phyloP scores from a whole-genome alignment of 768 basidiomycete genomes.

The Butyriboletus loyo region DNA sequence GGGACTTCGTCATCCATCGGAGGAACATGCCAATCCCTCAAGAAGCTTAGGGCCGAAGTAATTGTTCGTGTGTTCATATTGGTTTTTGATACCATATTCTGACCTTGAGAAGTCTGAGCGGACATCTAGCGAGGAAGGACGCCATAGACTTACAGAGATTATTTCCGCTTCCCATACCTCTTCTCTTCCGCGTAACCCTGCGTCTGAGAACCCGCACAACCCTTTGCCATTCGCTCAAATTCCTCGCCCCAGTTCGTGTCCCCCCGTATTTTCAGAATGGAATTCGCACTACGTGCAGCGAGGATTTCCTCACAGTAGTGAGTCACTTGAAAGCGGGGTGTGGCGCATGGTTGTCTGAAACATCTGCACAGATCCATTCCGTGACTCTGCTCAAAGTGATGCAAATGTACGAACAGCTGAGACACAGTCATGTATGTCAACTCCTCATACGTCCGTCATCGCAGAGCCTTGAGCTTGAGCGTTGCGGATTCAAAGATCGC shows the following conservation, averaged over 20 bases:
- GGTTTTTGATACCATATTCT: too few relatives aligned
- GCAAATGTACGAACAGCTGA: slow-evolving; percentile 13
- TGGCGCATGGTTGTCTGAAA: neutral
- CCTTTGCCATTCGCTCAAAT: neutral
- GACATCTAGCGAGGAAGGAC: neutral
- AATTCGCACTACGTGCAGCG: neutral
- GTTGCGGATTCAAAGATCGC: neutral
- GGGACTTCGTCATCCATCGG: slow-evolving; percentile 2
- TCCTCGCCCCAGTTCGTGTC: neutral
- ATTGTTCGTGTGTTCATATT: neutral
- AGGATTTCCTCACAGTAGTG: neutral
- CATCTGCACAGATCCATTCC: neutral
- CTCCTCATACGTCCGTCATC: slow-evolving; percentile 8
- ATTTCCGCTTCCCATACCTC: neutral
- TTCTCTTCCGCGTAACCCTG: neutral
- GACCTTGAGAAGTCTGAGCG: neutral
- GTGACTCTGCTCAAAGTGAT: neutral
- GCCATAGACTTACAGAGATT: neutral
- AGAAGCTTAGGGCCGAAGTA: neutral
- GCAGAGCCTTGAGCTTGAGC: neutral
- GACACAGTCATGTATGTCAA: fast-evolving
- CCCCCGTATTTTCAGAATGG: neutral
- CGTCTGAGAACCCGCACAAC: neutral
- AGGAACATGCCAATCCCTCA: neutral
- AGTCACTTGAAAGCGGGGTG: neutral